Base-by-base conservation (phyloP, 2,329 filamentous ascomycete species). In the Nigrospora sphaerica region DNA sequence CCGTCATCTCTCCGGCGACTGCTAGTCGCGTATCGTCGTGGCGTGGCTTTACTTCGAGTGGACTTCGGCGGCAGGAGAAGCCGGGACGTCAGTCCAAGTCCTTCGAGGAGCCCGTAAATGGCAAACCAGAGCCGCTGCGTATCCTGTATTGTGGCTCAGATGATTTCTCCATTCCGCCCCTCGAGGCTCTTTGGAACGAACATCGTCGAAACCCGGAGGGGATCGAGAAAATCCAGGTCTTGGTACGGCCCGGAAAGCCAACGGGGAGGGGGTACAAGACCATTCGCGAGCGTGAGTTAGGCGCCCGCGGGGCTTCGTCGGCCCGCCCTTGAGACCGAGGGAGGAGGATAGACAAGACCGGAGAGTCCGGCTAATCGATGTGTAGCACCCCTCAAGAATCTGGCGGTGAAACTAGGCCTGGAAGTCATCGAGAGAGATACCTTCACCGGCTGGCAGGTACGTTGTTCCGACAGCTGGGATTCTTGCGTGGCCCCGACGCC, bases 91-190 rank as follows among this genome's bases (percentile, higher is more conserved):
- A 23, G 19, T 7, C 19, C 19, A 7, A 4, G 23, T 28, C 23
- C 23, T 28, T 10, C 23, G 5, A 28, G 23, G 2, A 6, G 23
- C 10, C 23, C 7, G 23, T 28, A 28, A 28, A 28, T 6, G 23
- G 23, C 10, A 50, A 38, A 23, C 70, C 74, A 0, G 74, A 81
- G 5, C 86, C 88, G 3, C 73, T 98, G 32, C 78, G 83, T 32
- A 89, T 98, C 45, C 77, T 98, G 4, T 98, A 96, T 68, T 97
- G 91, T 67, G 93, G 93, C 52, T 93, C 92, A 3, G 93, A 98
- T 64, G 75, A 83, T 3, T 95, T 97, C 66, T 96, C 92, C 69
- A 85, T 85, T 57, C 78, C 77, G 44, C 88, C 89, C 2, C 72
- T 98, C 42, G 70, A 70, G 48, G 86, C 86, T 6, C 69, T 98